Conservation (phyloP, 2,329 filamentous ascomycete genomes). For the Hymenoscyphus fructigenus region DNA sequence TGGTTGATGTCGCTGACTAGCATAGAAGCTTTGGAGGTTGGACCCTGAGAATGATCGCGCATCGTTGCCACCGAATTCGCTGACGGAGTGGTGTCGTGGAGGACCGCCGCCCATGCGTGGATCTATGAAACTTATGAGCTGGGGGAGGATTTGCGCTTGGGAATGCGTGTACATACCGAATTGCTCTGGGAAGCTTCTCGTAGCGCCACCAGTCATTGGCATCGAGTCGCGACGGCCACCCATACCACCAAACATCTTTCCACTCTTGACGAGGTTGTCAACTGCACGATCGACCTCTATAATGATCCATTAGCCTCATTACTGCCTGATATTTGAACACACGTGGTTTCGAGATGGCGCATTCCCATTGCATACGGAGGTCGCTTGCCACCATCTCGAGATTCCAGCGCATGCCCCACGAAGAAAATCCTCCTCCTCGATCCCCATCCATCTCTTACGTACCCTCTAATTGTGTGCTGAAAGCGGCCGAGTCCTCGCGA, state of each 20-base stretch:
- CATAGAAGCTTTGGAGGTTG: slow-evolving; percentile 92
- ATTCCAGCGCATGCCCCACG: background rate
- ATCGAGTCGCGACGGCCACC: slow-evolving; percentile 79
- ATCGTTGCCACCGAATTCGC: slow-evolving; percentile 65
- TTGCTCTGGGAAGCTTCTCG: slow-evolving; percentile 53
- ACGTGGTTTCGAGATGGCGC: slow-evolving; percentile 15
- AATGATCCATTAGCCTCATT: slow-evolving; percentile 22
- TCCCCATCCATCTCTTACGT: slow-evolving; percentile 43
- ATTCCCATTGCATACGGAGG: slow-evolving; percentile 7
- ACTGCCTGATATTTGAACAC: slow-evolving; percentile 7
- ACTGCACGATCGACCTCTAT: slow-evolving; percentile 93
- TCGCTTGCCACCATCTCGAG: background rate
- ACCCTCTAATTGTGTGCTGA: slow-evolving; percentile 88
- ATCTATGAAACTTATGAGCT: slow-evolving; percentile 49
- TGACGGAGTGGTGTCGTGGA: slow-evolving; percentile 78
- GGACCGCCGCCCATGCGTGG: slow-evolving; percentile 64
- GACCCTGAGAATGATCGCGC: slow-evolving; percentile 70
- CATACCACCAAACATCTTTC: slow-evolving; percentile 76
- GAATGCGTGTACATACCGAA: slow-evolving; percentile 52
- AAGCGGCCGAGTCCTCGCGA: slow-evolving; percentile 74
- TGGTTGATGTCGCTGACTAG: slow-evolving; percentile 86
- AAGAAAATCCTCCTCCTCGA: background rate
- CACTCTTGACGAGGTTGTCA: slow-evolving; percentile 95
- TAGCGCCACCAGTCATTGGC: slow-evolving; percentile 57
- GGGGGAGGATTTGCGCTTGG: slow-evolving; percentile 19